Evolutionary conservation across 495 filamentous ascomycete species (phyloP), one percentile per base, ranked within the genome.

Genomic region (Daldinia caldariorum): DNA sequence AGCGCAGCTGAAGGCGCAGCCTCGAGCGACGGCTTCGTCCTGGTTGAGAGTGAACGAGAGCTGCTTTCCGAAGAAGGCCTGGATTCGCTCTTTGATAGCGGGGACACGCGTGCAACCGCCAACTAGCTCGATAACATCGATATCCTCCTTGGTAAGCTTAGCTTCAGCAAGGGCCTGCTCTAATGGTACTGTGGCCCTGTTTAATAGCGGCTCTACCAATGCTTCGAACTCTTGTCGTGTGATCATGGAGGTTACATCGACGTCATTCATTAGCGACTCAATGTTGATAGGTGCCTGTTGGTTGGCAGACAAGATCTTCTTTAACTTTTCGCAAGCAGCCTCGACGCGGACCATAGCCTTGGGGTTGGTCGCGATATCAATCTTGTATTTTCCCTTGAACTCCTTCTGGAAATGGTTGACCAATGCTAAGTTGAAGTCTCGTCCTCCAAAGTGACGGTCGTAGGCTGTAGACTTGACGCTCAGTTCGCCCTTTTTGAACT

Each of bases 281-380:
- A 99, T 97, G 84, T 92, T 97, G 76, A 99, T 73, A n/a, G 95
- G 96, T 3, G 94, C 95, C 71, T 89, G 86, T 55, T 94, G 89
- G 80, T 98, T 98, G 73, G 95, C 95, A 13, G 96, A 98, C 61
- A 99, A 86, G 59, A 99, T 90, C 88, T 98, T 98, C 93, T 99
- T 99, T 76, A 97, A 78, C 88, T 97, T 98, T 86, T 99, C 95
- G 55, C 92, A 91, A 51, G 91, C 94, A 59, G 93, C 89, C 13
- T 91, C 83, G 74, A 97, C 91, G 76, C 95, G 92, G 64, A 92
- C 86, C 80, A 90, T 87, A 60, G 94, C 95, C 86, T 97, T 97
- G 66, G 88, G 84, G 83, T 98, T 93, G 65, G 87, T 88, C 73
- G 89, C 85, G 84, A 99, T 93, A 79, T 97, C 91, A 66, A 95